Evolutionary conservation across 2,329 filamentous ascomycete species (phyloP), one percentile per base, ranked within the genome.

Genomic region (Fusarium duplospermum): DNA sequence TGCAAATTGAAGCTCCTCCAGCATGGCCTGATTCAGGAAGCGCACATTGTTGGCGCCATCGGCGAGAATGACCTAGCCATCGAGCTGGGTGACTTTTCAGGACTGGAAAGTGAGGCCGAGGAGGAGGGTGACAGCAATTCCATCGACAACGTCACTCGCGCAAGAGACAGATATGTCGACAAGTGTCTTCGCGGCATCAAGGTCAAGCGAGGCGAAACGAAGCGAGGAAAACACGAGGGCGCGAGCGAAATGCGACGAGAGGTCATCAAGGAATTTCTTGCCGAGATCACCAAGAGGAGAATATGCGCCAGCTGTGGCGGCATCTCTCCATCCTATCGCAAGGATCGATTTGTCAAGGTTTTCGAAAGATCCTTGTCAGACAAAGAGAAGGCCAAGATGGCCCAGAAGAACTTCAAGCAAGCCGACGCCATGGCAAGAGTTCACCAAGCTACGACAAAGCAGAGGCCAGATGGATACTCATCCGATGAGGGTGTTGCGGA

Each of bases 261-360:
- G 45, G 86, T 97, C 52, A 89, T 98, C 76, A 94, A 95, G 81
- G 91, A 94, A 18, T 97, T 99, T 75, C 87, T 98, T 69, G 89
- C 89, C 62, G 89, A 92, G 31, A 92, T 98, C 64, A 89, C 89
- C 57, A 89, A 89, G 76, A 87, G 89, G 56, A 93, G 91, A 77
- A 89, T 89, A 78, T 99, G 96, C 83, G 86, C 86, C 54, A 87
- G 84, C 64, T 92, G 90, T 76, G 84, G 86, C 59, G 93, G 93
- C 31, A 90, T 96, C 70, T 95, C 93, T 16, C 95, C 95, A 13
- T 87, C 87, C 3, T 98, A 94, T 83, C 92, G 96, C 77, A 98
- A 97, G 82, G 96, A 99, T 79, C 89, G 93, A 50, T 96, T 91
- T 78, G 93, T 95, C 80, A 99, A 98, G 83, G 95, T 99, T 63